These are phyloP conservation scores for Phytopythium kandeliae DNA, from an alignment of 352 stramenopile genomes.

Conservation along the genomic window DNA sequence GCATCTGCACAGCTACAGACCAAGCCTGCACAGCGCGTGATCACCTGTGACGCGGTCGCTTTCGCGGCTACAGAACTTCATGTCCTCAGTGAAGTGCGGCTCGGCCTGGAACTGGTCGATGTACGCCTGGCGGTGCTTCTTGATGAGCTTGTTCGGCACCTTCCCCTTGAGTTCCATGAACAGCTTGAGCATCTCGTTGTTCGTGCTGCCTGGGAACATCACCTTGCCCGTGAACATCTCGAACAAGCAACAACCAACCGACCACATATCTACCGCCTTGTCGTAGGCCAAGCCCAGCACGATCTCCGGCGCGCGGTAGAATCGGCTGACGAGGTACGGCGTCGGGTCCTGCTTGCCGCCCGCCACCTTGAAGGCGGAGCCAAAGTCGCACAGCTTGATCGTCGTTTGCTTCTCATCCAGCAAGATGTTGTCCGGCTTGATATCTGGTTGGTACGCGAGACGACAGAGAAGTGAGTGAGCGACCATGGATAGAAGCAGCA, in stretches of 20 bases:
- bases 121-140: conserved; percentile 71
- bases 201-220: conserved; percentile 95
- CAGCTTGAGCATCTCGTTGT: conserved; percentile 97
- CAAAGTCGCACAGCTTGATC: conserved; percentile 98
- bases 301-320: conserved; percentile 97
- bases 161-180: conserved; percentile 97
- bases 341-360: conserved; percentile 92
- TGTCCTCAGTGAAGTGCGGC: conserved; percentile 82
- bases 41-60: conserved; percentile 74
- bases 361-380: conserved; percentile 92
- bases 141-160: conserved; percentile 81
- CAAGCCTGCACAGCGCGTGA: conserved; percentile 4
- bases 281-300: conserved; percentile 90
- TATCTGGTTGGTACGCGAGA: conserved; percentile 53
- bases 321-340: conserved; percentile 98
- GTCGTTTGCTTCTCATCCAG: conserved; percentile 94
- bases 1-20: not conserved
- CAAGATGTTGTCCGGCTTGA: conserved; percentile 98
- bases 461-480: conserved; percentile 2
- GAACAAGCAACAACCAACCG: conserved; percentile 93
- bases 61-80: conserved; percentile 83
- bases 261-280: conserved; percentile 97
- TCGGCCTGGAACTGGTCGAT: conserved; percentile 83
- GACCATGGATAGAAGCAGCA: conserved; percentile 1
- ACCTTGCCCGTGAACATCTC: conserved; percentile 98